Percentiles rank a stretch among this genome's conserved stretches.
Evolutionary conservation across 306 rosid genomes (phyloP).

Genomic region (Lathyrus tuberosus): DNA sequence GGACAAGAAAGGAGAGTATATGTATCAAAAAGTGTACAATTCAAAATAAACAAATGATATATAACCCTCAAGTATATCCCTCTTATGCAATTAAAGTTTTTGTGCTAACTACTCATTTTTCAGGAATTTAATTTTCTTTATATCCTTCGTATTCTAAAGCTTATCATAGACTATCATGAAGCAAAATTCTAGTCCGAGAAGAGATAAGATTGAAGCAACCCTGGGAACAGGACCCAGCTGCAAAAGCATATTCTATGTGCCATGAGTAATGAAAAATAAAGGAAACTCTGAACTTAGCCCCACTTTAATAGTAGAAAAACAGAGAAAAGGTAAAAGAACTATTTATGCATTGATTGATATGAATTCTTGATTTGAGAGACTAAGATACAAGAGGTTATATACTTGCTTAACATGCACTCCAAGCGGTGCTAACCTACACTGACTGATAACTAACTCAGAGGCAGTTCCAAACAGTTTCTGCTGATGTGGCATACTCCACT

Average conservation of each 20-base stretch:
- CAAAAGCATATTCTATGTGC: constrained; percentile 18
- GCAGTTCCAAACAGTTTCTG: not conserved
- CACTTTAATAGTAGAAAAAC: not conserved
- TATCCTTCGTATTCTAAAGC: not conserved
- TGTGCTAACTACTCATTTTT: not conserved
- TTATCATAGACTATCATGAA: constrained; percentile 17
- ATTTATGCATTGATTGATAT: not conserved
- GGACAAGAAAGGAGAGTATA: constrained; percentile 8
- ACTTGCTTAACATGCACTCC: not conserved
- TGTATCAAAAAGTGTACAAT: not conserved
- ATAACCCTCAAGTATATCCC: constrained; percentile 13
- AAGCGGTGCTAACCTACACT: not conserved
- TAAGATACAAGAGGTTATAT: not conserved
- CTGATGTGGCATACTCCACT: not conserved
- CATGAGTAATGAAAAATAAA: constrained; percentile 15
- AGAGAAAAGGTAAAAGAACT: not conserved
- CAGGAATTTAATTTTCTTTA: not conserved
- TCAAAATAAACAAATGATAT: not conserved
- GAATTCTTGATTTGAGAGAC: not conserved
- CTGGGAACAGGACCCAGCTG: constrained; percentile 28
- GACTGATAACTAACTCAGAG: not conserved
- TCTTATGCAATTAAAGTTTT: constrained; percentile 6
- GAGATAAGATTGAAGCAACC: not conserved
- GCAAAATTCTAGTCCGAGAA: constrained; percentile 10
- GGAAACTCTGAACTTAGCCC: constrained; percentile 16